Evolutionary conservation across 257 asterid genomes (phyloP).

Genomic region (Leonotis leonurus): DNA sequence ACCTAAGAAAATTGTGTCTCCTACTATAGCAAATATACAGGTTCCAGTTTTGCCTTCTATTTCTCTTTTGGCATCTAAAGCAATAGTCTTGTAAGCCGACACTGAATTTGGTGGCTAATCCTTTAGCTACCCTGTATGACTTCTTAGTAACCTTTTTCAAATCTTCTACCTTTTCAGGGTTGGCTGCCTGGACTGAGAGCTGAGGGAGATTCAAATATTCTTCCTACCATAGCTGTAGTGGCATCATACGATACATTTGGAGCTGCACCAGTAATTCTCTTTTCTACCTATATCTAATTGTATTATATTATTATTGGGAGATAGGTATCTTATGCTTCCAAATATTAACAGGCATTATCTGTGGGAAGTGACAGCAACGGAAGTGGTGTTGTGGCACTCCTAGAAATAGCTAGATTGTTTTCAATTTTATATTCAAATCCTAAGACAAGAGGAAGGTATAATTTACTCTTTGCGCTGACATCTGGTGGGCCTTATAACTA

Average conservation of each 20-base stretch:
- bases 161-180: constrained; percentile 51
- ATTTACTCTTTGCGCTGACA: constrained; percentile 77
- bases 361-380: constrained; percentile 97
- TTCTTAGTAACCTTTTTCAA: not conserved
- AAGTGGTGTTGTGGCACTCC: constrained; percentile 86
- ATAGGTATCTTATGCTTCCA: constrained; percentile 19
- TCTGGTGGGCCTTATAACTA: constrained; percentile 98
- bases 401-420: constrained; percentile 87
- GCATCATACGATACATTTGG: constrained; percentile 99
- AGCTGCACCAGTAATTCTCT: constrained; percentile 79
- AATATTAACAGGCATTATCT: constrained; percentile 56
- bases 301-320: constrained; percentile 5
- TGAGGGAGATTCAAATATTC: constrained; percentile 83
- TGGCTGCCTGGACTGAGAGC: constrained; percentile 92
- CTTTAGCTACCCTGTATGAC: constrained; percentile 2
- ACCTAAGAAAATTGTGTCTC: constrained; percentile 84
- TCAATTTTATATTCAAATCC: constrained; percentile 83
- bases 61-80: not conserved
- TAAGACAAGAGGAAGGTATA: constrained; percentile 83
- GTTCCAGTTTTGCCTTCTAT: constrained; percentile 27
- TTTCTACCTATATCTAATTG: not conserved
- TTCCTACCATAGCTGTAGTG: constrained; percentile 93
- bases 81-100: not conserved
- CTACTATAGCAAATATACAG: constrained; percentile 82
- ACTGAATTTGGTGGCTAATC: constrained; percentile 4